These are phyloP conservation scores for Trichoderma citrinoviride DNA, from an alignment of 2,329 filamentous ascomycete genomes.

Conservation along the genomic window DNA sequence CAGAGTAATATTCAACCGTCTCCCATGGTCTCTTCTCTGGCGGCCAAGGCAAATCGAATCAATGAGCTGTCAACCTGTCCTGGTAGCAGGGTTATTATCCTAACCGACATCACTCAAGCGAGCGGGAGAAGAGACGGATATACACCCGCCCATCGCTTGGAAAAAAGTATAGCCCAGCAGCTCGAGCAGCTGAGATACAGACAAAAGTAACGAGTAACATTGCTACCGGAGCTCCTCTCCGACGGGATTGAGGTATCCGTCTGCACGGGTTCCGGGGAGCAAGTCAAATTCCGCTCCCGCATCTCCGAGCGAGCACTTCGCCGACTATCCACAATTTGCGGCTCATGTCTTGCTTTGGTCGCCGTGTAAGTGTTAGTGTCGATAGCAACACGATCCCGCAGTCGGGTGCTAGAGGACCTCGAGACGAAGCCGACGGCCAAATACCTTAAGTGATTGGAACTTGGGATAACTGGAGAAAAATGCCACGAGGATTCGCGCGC, in stretches of 20 bases:
- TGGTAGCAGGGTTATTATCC: background rate
- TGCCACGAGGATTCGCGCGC: constrained; percentile 20
- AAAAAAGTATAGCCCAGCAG: background rate
- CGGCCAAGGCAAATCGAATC: background rate
- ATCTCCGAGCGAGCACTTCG: background rate
- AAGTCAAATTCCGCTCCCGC: background rate
- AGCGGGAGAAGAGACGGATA: background rate
- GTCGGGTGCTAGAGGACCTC: background rate
- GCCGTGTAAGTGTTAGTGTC: background rate
- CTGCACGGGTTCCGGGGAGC: background rate
- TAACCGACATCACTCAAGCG: background rate
- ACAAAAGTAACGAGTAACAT: background rate
- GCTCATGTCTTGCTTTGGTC: background rate
- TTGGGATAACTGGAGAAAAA: background rate
- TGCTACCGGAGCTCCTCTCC: background rate
- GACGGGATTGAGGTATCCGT: background rate
- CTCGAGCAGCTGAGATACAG: background rate
- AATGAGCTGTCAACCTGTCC: background rate
- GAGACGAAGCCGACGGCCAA: background rate
- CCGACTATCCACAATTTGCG: constrained; percentile 7
- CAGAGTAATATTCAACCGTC: too few species aligned
- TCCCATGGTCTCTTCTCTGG: background rate
- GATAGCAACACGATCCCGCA: background rate
- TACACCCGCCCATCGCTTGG: background rate
- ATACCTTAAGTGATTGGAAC: background rate